Base-by-base conservation (phyloP, 163 green algal genomes). In the Scenedesmus sp. region DNA sequence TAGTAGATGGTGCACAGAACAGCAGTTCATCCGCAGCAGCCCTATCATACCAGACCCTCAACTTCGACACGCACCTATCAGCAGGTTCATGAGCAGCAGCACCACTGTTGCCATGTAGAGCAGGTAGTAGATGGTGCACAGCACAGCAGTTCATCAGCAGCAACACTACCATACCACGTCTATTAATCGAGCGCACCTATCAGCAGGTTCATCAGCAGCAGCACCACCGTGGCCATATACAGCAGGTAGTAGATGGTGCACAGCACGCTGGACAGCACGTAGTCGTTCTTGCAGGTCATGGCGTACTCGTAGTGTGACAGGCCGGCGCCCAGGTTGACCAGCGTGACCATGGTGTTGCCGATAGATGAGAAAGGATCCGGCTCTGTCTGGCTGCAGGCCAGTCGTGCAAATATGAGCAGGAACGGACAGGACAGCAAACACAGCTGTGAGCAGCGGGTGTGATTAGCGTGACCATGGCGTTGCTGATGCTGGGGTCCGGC, bases 71-170 rank as follows among this genome's bases (percentile, higher is more conserved):
- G 1, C 76, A 92, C 88, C 93, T 52, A 86, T 94, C 18, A 96
- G 91, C n/a, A 96, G 64, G 79, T 95, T 95, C 20, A 91, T 9
- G 46, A 96, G 94, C 88, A 96, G 93, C 67, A 96, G 87, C 76
- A 95, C 59, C 62, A 94, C 87, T 0, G 93, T 85, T 8, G 70
- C 92, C 34, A 96, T 81, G 89, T 96, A 96, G 66, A 93, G 20
- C 20, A 96, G 54, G 77, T 95, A 96, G 89, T 94, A 95, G 20
- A 94, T 92, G 34, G 94, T 96, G 70, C 92, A 94, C 54, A 96
- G 92, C 46, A 91, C 94, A n/a, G n/a, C n/a, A n/a, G n/a, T n/a
- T n/a, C n/a, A 9, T 23, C 23, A 23, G 13, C 67, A 26, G 15
- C n/a, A n/a, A n/a, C 13, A 7, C 67, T 79, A 79, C 67, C 67